phyloP scores from a whole-genome alignment of 202 grass and related monocot species.

The Brachypodium distachyon region DNA sequence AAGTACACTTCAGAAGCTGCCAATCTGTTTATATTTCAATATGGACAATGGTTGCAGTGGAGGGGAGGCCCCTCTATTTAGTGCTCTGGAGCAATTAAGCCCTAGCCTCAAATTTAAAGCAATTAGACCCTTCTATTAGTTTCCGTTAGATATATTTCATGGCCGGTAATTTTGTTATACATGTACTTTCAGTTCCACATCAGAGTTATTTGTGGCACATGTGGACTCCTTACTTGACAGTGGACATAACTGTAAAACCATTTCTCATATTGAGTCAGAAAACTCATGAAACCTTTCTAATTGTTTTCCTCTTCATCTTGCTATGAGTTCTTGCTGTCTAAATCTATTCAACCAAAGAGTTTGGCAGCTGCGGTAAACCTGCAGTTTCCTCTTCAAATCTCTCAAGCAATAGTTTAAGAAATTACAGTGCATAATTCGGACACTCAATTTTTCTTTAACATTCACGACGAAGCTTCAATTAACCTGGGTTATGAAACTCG shows the following conservation, averaged over 20 bases:
- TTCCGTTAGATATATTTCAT: slow-evolving; percentile 3
- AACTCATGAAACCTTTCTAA: background rate
- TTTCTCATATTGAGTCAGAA: background rate
- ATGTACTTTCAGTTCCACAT: background rate
- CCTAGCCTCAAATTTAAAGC: background rate
- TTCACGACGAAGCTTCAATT: background rate
- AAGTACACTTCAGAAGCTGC: slow-evolving; percentile 16
- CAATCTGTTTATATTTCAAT: background rate
- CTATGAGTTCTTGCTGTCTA: background rate
- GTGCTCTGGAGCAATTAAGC: background rate
- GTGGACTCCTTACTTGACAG: background rate
- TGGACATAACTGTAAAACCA: background rate
- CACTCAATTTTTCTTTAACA: slow-evolving; percentile 1
- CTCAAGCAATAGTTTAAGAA: background rate
- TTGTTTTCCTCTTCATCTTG: background rate
- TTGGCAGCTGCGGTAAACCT: background rate
- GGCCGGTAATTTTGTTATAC: background rate
- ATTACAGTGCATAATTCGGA: background rate
- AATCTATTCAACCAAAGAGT: background rate
- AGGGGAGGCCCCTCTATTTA: background rate
- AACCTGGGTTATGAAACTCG: background rate
- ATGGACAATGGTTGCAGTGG: background rate
- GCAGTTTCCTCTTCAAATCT: background rate
- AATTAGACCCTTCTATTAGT: background rate
- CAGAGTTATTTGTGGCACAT: background rate